Percentiles rank a stretch among this genome's conserved stretches.
phyloP scores from a whole-genome alignment of 208 protist genomes.

The Leishmania guyanensis region DNA sequence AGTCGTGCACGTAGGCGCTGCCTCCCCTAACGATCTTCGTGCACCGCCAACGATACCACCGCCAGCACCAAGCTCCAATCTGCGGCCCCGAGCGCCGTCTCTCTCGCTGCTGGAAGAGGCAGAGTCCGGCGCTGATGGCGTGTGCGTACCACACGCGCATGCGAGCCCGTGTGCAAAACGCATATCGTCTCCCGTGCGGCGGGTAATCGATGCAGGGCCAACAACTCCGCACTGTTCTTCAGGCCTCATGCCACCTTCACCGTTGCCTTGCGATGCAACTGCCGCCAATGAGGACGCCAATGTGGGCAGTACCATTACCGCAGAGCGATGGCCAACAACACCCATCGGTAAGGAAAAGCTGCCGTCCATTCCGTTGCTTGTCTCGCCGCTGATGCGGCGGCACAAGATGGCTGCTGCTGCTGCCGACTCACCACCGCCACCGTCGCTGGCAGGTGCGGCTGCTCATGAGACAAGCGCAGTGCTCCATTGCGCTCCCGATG shows the following conservation, averaged over 20 bases:
- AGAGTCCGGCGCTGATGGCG: neutral
- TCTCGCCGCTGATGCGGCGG: constrained; percentile 18
- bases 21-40: neutral
- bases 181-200: neutral
- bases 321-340: neutral
- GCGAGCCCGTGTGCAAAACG: neutral
- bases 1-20: neutral
- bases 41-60: neutral
- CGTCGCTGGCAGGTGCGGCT: neutral
- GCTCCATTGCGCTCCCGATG: neutral
- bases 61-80: neutral
- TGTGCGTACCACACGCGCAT: neutral
- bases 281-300: neutral
- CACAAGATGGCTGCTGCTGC: neutral
- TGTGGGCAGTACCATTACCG: neutral
- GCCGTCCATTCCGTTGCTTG: constrained; percentile 23
- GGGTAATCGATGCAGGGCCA: neutral
- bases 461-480: neutral
- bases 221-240: neutral
- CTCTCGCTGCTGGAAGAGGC: constrained; percentile 5
- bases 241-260: neutral
- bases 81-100: neutral
- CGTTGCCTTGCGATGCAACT: neutral
- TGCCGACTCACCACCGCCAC: neutral
- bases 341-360: neutral